Base-by-base conservation (phyloP, 306 rosid genomes). In the Cucumis cinereus region DNA sequence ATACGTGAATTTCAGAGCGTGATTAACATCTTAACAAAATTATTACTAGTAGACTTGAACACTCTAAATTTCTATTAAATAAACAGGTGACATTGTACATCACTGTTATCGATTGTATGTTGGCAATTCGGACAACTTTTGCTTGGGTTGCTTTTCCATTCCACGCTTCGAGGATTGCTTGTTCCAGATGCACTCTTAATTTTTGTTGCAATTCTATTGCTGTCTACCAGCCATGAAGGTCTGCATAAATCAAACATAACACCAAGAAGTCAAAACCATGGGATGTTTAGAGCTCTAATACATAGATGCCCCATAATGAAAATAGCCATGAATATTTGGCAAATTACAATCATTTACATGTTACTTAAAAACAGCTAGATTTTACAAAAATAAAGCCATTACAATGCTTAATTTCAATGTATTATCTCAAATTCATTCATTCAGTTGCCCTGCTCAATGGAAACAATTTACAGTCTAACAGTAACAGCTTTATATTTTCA, bases 141-240 rank as follows among this genome's bases (percentile, higher is more conserved):
- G 40, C 90, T 79, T 6, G 98, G 98, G 79, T 93, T 89, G 86
- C 90, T 93, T 77, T 89, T 88, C 91, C 95, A 93, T 77, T 76
- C 77, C 41, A 86, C 81, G 54, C 77, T 71, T 38, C 45, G 82
- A 41, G 87, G 83, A 69, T 86, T 86, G 83, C 78, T 81, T 15
- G 83, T 53, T 40, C 88, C 87, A 36, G 92, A 86, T 45, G 98
- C 93, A 81, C 87, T 75, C 88, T 85, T 93, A 79, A 90, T 93
- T 84, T 93, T 93, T 23, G 98, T 89, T 7, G 98, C 98, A 40
- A 93, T 86, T 86, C 98, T 85, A 60, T 87, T 88, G 81, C 90
- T 86, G 84, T 93, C 98, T 16, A 20, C 78, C 78, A 75, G 30
- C 78, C 78, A 75, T 57, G 78, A 75, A 6, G 69, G 53, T 75